These are phyloP conservation scores for Cladosporium cucumerinum DNA, from an alignment of 2,329 filamentous ascomycete species.

Conservation along the genomic window DNA sequence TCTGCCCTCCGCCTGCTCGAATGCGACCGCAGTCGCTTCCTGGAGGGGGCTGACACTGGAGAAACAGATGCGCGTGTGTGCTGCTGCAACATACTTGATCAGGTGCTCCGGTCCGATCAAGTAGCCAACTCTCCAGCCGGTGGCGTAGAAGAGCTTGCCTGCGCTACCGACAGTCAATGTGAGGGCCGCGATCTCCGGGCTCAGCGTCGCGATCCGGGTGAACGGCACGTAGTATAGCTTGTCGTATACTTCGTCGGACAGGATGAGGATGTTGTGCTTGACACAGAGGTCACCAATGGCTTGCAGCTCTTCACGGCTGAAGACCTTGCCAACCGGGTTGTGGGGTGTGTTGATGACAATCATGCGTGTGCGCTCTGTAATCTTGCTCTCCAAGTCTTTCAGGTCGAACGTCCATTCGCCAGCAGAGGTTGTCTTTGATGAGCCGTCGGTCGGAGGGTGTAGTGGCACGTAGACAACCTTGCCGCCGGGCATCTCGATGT, in stretches of 20 bases:
- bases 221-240: slow-evolving; percentile 93
- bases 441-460: slow-evolving; percentile 71
- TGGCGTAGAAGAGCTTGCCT: slow-evolving; percentile 98
- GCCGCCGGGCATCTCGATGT: slow-evolving; percentile 97
- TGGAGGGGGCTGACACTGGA: slow-evolving; percentile 89
- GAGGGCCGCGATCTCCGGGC: slow-evolving; percentile 80
- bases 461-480: slow-evolving; percentile 95
- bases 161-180: slow-evolving; percentile 93
- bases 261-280: slow-evolving; percentile 87
- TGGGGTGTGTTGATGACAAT: slow-evolving; percentile 86
- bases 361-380: slow-evolving; percentile 90
- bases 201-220: slow-evolving; percentile 85
- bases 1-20: slow-evolving; percentile 79
- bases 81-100: slow-evolving; percentile 86
- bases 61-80: slow-evolving; percentile 96
- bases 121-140: slow-evolving; percentile 95
- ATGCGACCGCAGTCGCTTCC: slow-evolving; percentile 89
- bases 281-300: slow-evolving; percentile 85
- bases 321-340: slow-evolving; percentile 96
- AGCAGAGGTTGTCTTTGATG: slow-evolving; percentile 65
- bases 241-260: slow-evolving; percentile 65
- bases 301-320: slow-evolving; percentile 76
- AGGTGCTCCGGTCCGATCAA: slow-evolving; percentile 84
- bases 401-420: slow-evolving; percentile 68
- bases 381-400: slow-evolving; percentile 73